phyloP scores from a whole-genome alignment of 1,284 basidiomycete species.

The Inonotus obliquus region DNA sequence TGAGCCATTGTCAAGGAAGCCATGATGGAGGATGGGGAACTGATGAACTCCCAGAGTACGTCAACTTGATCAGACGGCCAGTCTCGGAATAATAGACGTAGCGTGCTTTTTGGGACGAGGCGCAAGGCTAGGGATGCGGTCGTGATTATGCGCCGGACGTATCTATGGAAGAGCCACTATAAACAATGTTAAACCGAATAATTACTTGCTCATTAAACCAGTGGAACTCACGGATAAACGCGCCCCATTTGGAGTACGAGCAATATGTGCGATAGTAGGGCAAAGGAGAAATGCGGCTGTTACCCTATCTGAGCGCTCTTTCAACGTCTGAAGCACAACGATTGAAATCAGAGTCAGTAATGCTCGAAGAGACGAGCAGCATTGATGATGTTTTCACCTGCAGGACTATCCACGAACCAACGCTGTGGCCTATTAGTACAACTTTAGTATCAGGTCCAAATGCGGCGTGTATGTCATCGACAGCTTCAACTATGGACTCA shows the following conservation, averaged over 20 bases:
- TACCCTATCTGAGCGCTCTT: constrained; percentile 36
- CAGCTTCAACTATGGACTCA: constrained; percentile 42
- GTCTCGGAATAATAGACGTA: constrained; percentile 24
- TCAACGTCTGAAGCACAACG: constrained; percentile 37
- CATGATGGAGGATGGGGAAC: constrained; percentile 42
- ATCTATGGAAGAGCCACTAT: constrained; percentile 46
- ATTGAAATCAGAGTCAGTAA: not conserved
- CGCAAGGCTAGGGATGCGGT: constrained; percentile 29
- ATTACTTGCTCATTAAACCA: constrained; percentile 30
- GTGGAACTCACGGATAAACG: constrained; percentile 31
- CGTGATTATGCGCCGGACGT: constrained; percentile 40
- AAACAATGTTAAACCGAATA: not conserved
- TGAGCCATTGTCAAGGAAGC: constrained; percentile 52
- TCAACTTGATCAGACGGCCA: constrained; percentile 46
- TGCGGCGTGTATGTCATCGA: constrained; percentile 37
- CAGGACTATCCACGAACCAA: constrained; percentile 55
- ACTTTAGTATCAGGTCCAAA: constrained; percentile 36
- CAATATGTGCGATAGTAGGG: constrained; percentile 53
- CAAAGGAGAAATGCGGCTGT: constrained; percentile 47
- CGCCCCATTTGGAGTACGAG: constrained; percentile 50
- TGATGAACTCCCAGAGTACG: constrained; percentile 44
- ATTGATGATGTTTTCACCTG: constrained; percentile 35
- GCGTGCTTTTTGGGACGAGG: constrained; percentile 32
- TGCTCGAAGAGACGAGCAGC: constrained; percentile 2
- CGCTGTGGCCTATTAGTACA: constrained; percentile 53